These are phyloP conservation scores for Salvia sclarea DNA, from an alignment of 305 asterid genomes.

Conservation along the genomic window DNA sequence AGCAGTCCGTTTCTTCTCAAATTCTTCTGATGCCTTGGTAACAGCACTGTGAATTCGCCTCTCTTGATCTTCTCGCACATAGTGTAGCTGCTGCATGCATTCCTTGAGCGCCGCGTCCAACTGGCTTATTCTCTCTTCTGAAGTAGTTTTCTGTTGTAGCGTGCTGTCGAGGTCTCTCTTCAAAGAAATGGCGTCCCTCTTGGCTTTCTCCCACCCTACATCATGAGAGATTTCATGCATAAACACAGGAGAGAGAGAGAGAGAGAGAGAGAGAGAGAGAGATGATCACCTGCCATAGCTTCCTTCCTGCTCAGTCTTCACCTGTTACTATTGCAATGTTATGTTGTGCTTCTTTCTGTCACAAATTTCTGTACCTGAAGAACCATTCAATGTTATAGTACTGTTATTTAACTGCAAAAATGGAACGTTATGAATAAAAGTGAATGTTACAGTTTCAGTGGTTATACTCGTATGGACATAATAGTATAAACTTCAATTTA, in stretches of 20 bases:
- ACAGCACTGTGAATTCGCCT: constrained; percentile 59
- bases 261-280: not conserved
- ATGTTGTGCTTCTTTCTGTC: constrained; percentile 50
- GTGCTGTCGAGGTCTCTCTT: constrained; percentile 65
- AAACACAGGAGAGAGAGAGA: not conserved
- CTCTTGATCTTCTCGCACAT: constrained; percentile 68
- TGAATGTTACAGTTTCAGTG: not conserved
- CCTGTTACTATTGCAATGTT: constrained; percentile 54
- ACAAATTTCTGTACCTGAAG: constrained; percentile 40
- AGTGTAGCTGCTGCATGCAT: constrained; percentile 70
- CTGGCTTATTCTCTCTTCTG: constrained; percentile 58
- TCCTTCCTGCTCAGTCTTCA: constrained; percentile 55
- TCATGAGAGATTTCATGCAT: not conserved
- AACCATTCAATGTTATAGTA: constrained; percentile 8
- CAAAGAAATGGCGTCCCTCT: constrained; percentile 54
- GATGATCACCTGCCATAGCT: constrained; percentile 72
- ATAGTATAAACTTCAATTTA: not conserved
- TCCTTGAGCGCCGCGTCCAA: constrained; percentile 77
- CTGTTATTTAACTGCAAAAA: not conserved
- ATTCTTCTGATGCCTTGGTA: constrained; percentile 52
- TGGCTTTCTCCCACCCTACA: constrained; percentile 80
- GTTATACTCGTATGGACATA: too few species aligned
- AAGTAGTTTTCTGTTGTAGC: constrained; percentile 47
- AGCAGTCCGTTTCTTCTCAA: constrained; percentile 38
- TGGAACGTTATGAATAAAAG: not conserved